Evolutionary conservation across 2,329 filamentous ascomycete genomes (phyloP).

Genomic region (Tolypocladium amazonense): DNA sequence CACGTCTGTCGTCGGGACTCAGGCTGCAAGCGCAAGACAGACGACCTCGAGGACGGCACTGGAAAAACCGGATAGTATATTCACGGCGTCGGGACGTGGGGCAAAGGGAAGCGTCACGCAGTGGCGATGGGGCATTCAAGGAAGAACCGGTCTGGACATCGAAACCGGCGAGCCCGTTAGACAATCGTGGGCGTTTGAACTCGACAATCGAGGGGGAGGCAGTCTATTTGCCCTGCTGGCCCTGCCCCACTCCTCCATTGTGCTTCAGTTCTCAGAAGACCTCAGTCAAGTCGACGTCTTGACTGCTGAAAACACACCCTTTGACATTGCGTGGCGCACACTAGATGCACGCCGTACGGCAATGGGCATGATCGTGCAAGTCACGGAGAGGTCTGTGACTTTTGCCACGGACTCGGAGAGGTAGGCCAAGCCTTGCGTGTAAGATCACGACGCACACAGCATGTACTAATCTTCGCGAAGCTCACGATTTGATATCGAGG

Average conservation of each 20-base stretch:
- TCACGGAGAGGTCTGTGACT: constrained; percentile 38
- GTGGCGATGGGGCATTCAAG: constrained; percentile 59
- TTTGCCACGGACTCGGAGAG: constrained; percentile 23
- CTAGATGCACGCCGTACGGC: constrained; percentile 30
- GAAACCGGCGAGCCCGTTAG: constrained; percentile 38
- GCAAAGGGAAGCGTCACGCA: constrained; percentile 54
- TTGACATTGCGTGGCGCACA: constrained; percentile 44
- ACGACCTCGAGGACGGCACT: constrained; percentile 5
- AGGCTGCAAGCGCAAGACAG: constrained; percentile 2
- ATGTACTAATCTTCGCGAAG: constrained; percentile 10
- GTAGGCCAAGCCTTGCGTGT: constrained; percentile 17
- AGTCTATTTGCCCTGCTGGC: constrained; percentile 32
- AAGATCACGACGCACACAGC: neutral
- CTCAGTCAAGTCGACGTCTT: constrained; percentile 33
- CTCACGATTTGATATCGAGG: constrained; percentile 18
- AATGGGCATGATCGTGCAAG: constrained; percentile 34
- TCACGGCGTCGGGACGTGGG: constrained; percentile 56
- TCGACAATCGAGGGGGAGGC: constrained; percentile 8
- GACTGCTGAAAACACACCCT: constrained; percentile 27
- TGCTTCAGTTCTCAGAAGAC: constrained; percentile 38
- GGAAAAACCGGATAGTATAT: constrained; percentile 41
- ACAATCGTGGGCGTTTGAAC: constrained; percentile 41
- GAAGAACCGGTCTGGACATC: constrained; percentile 50
- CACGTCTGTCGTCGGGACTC: neutral
- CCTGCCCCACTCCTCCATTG: constrained; percentile 34